Evolutionary conservation across 768 basidiomycete genomes (phyloP).

Genomic region (Boletus speciosus): DNA sequence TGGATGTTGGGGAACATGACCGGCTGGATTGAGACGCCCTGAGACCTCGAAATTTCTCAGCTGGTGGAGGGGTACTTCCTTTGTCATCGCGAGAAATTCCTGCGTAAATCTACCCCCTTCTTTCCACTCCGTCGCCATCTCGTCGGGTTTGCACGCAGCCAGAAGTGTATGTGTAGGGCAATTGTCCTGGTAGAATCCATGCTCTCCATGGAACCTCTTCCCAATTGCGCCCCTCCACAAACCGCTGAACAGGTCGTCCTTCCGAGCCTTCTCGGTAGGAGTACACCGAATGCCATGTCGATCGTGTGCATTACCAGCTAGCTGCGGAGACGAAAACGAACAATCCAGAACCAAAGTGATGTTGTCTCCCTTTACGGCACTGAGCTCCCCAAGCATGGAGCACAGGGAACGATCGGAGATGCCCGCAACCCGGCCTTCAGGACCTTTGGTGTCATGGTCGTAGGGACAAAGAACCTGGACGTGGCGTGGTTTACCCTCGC

Average conservation of each 20-base stretch:
- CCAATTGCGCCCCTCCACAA: conserved; percentile 51
- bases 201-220: conserved; percentile 33
- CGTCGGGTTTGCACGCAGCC: conserved; percentile 53
- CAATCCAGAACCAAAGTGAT: conserved; percentile 66
- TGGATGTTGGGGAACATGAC: conserved; percentile 41
- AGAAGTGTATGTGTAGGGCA: conserved; percentile 50
- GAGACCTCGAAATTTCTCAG: conserved; percentile 50
- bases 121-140: conserved; percentile 57
- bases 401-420: conserved; percentile 66
- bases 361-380: conserved; percentile 59
- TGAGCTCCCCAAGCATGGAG: conserved; percentile 57
- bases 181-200: conserved; percentile 43
- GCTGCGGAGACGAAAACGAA: conserved; percentile 49
- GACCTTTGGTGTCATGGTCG: conserved; percentile 54
- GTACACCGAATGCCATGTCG: conserved; percentile 57
- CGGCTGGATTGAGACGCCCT: conserved; percentile 37
- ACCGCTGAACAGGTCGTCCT: conserved; percentile 52
- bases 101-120: conserved; percentile 61
- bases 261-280: conserved; percentile 49
- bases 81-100: conserved; percentile 47
- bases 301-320: conserved; percentile 39
- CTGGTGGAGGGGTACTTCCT: conserved; percentile 48
- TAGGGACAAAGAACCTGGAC: conserved; percentile 65
- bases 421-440: conserved; percentile 50
- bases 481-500: conserved; percentile 37